A percentile compares a stretch with the other conserved stretches of the same genome.
Conservation (phyloP, 2,329 filamentous ascomycete genomes). For the Didymella exigua region DNA sequence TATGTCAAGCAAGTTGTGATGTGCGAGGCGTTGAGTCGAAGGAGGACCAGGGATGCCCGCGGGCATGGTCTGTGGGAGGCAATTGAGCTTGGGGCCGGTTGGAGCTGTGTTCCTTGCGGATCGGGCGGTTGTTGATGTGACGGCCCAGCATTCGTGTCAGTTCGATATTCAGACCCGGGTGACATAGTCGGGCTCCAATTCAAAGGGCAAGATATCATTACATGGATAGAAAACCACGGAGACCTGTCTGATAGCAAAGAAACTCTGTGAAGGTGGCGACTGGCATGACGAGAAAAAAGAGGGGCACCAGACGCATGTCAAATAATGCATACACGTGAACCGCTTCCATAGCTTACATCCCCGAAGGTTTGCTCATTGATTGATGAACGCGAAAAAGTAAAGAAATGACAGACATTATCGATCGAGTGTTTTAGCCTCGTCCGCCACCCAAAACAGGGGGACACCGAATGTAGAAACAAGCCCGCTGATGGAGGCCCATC, state of each 20-base stretch:
- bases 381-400: slow-evolving; percentile 32
- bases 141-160: too few species aligned
- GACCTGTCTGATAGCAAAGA: slow-evolving; percentile 5
- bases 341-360: slow-evolving; percentile 32
- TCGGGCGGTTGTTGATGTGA: too few species aligned
- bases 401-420: slow-evolving; percentile 38
- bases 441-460: slow-evolving; percentile 18
- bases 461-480: slow-evolving; percentile 22
- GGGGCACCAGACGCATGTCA: slow-evolving; percentile 2
- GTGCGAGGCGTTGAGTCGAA: too few species aligned
- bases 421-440: slow-evolving; percentile 15
- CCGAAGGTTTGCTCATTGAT: slow-evolving; percentile 26
- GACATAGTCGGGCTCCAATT: too few species aligned
- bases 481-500: slow-evolving; percentile 13
- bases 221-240: not conserved
- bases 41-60: too few species aligned
- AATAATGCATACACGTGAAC: slow-evolving; percentile 14
- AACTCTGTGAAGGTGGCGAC: not conserved
- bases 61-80: too few species aligned
- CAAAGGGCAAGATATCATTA: not conserved
- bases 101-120: too few species aligned
- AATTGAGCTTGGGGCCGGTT: too few species aligned
- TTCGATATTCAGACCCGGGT: too few species aligned
- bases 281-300: not conserved
- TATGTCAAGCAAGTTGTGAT: too few species aligned